phyloP scores from a whole-genome alignment of 148 eudicot species.

The Pouteria glomerata region DNA sequence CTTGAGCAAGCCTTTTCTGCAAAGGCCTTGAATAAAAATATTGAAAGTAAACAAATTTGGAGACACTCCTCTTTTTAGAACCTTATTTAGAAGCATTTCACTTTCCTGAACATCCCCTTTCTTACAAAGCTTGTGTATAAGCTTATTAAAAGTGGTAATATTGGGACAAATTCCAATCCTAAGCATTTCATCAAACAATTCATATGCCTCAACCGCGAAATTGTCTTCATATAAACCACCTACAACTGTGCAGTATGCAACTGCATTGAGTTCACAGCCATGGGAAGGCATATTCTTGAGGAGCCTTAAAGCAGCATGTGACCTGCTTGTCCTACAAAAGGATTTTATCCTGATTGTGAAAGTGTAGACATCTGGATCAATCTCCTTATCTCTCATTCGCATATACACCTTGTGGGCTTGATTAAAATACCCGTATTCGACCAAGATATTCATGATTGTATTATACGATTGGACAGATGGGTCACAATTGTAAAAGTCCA shows the following conservation, averaged over 20 bases:
- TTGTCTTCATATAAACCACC: constrained; percentile 68
- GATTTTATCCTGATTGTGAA: constrained; percentile 82
- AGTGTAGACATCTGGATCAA: constrained; percentile 74
- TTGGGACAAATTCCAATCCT: constrained; percentile 55
- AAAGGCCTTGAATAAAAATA: constrained; percentile 78
- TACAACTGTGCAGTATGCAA: constrained; percentile 76
- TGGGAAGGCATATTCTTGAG: constrained; percentile 65
- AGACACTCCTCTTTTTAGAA: constrained; percentile 70
- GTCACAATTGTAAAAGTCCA: constrained; percentile 84
- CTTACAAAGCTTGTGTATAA: constrained; percentile 62
- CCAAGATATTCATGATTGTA: constrained; percentile 77
- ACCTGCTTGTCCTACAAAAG: constrained; percentile 72
- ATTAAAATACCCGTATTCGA: constrained; percentile 57
- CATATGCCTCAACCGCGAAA: constrained; percentile 46
- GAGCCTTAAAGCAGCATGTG: constrained; percentile 76
- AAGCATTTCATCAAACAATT: constrained; percentile 87
- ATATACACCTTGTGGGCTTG: constrained; percentile 95
- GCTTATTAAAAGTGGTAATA: constrained; percentile 72
- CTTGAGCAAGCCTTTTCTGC: constrained; percentile 46
- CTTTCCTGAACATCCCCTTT: constrained; percentile 60
- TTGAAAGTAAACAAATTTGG: constrained; percentile 89
- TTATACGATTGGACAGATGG: constrained; percentile 67
- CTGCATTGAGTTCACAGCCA: constrained; percentile 74
- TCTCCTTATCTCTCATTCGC: constrained; percentile 68
- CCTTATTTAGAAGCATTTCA: constrained; percentile 67